A percentile compares a stretch with the other conserved stretches of the same genome.
Conservation (phyloP, 768 basidiomycete species). For the Kwoniella sp. region DNA sequence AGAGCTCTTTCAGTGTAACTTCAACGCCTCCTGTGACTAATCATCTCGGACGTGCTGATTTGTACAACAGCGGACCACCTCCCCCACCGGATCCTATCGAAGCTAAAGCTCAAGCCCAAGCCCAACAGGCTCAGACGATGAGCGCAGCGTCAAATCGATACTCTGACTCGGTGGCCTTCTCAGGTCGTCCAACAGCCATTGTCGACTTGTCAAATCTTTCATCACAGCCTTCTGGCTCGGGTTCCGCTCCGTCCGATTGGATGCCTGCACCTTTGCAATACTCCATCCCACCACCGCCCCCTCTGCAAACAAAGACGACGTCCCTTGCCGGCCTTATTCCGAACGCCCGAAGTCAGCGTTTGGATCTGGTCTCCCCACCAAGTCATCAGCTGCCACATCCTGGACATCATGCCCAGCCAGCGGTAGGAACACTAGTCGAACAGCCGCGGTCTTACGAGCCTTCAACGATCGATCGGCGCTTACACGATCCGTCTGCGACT, state of each 20-base stretch:
- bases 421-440: background rate
- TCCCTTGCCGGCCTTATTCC: background rate
- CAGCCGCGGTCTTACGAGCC: slow-evolving; percentile 7
- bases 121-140: background rate
- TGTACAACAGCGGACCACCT: background rate
- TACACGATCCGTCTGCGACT: slow-evolving; percentile 27
- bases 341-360: background rate
- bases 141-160: background rate
- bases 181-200: background rate
- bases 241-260: background rate
- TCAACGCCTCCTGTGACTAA: background rate
- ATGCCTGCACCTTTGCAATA: background rate
- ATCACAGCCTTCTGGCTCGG: background rate
- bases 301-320: background rate
- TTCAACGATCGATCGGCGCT: slow-evolving; percentile 20
- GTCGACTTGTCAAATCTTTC: background rate
- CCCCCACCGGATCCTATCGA: background rate
- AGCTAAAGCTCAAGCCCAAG: too few relatives aligned
- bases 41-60: background rate
- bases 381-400: background rate
- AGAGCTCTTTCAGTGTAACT: background rate
- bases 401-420: slow-evolving; percentile 1
- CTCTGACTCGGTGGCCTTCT: background rate
- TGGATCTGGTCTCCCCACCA: background rate
- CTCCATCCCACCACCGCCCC: slow-evolving; percentile 3